phyloP scores from a whole-genome alignment of 1,139 yeast species.

The Hyphopichia burtonii region DNA sequence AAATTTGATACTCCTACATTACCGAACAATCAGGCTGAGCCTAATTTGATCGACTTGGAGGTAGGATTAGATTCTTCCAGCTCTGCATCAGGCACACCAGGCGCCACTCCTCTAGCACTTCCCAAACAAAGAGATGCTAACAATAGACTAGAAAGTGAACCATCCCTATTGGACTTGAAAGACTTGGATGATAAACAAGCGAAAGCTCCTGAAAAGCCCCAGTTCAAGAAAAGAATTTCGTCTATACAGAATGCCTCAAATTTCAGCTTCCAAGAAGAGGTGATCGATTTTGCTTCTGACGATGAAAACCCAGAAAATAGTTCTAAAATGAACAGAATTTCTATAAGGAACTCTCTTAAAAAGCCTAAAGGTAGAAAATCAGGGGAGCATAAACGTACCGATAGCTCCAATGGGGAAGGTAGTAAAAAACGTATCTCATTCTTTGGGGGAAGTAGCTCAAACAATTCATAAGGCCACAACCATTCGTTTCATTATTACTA shows the following conservation, averaged over 20 bases:
- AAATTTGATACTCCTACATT: slow-evolving; percentile 7
- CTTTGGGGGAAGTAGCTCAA: slow-evolving; percentile 18
- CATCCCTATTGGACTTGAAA: slow-evolving; percentile 35
- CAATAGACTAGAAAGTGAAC: slow-evolving; percentile 14
- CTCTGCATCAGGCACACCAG: slow-evolving; percentile 24
- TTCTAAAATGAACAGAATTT: slow-evolving; percentile 40
- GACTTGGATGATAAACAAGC: slow-evolving; percentile 16
- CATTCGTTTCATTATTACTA: too few relatives aligned
- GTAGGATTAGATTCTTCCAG: slow-evolving; percentile 36
- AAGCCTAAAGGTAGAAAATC: slow-evolving; percentile 32
- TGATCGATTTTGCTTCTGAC: slow-evolving; percentile 49
- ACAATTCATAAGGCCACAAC: slow-evolving; percentile 1
- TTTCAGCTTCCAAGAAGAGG: slow-evolving; percentile 42
- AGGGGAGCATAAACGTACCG: slow-evolving; percentile 34
- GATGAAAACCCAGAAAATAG: slow-evolving; percentile 43
- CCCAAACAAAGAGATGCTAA: slow-evolving; percentile 9
- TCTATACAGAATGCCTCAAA: slow-evolving; percentile 32
- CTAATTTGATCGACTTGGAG: slow-evolving; percentile 40
- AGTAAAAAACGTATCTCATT: slow-evolving; percentile 30
- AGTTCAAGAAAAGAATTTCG: slow-evolving; percentile 33
- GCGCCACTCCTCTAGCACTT: slow-evolving; percentile 12
- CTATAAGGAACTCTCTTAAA: slow-evolving; percentile 42
- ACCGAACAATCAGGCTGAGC: slow-evolving; percentile 10
- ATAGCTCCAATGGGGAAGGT: slow-evolving; percentile 24
- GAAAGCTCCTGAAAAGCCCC: slow-evolving; percentile 16